Base-by-base conservation (phyloP, 2,329 filamentous ascomycete species). In the Scytalidium sp. region DNA sequence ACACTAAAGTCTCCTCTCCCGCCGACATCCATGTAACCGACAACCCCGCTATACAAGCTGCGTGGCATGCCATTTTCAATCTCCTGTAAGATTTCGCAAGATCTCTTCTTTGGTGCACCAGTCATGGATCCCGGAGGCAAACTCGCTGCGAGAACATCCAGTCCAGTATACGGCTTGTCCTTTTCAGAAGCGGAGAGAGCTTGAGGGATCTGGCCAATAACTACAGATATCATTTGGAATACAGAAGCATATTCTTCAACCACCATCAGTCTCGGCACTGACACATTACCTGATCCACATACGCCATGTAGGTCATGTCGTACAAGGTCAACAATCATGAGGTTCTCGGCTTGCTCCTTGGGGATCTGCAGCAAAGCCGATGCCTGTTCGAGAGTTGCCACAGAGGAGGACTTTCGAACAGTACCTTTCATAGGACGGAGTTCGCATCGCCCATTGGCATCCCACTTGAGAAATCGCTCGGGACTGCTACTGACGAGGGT, bases 311-410 rank as follows among this genome's bases (percentile, higher is more conserved):
- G 75, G 67, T 97, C 93, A 64, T 97, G 93, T 0, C 93, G 82
- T n/a, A 97, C 94, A 1, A 97, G 76, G 67, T 97, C 93, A 2
- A 96, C 92, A 60, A 97, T 97, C 94, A 97, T 97, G 20, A 97
- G 79, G 63, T 97, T 97, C 72, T 97, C 93, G 0, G 93, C 93
- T 60, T 89, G 85, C 67, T 97, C 94, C 67, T 97, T 97, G 19
- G 88, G 86, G 0, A 89, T 80, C 50, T 86, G 82, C 13, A 97
- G 79, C 36, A 95, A 81, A 22, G 73, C 71, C 53, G 85, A 83
- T 1, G 93, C 92, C 60, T 88, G 79, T 4, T 77, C 79, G n/a
- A 87, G 75, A 0, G 87, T 94, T 32, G 86, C 65, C 0, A 79
- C 83, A 1, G 74, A 75, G 1, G 76, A 72, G 0, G 79, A 81